Evolutionary conservation across 805 yeast genomes (phyloP).

Genomic region (Myxozyma melibiosi): DNA sequence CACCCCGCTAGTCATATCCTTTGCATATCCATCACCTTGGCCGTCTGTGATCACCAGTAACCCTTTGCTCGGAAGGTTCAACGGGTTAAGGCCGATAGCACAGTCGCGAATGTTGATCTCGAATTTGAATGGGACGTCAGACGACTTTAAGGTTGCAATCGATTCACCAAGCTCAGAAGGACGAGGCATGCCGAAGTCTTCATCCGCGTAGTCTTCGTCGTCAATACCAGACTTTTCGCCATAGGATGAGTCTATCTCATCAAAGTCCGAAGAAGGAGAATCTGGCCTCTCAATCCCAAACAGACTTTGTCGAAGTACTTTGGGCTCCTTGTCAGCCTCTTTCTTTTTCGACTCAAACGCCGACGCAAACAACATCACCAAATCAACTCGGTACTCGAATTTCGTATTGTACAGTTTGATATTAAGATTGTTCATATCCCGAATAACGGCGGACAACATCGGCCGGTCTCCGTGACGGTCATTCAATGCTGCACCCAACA

Average conservation of each 20-base stretch:
- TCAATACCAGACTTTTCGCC: conserved; percentile 25
- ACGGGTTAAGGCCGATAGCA: conserved; percentile 65
- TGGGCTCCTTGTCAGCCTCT: neutral
- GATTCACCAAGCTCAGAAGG: conserved; percentile 31
- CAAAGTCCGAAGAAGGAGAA: conserved; percentile 25
- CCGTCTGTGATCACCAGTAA: conserved; percentile 57
- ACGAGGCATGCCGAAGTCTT: conserved; percentile 13
- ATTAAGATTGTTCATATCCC: conserved; percentile 45
- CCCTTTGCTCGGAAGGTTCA: conserved; percentile 57
- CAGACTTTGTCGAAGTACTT: neutral
- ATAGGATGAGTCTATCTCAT: conserved; percentile 17
- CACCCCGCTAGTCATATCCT: conserved; percentile 39
- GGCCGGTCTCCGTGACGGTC: conserved; percentile 42
- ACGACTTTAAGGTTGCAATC: conserved; percentile 18
- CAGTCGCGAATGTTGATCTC: conserved; percentile 51
- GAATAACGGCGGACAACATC: conserved; percentile 46
- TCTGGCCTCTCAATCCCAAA: conserved; percentile 14
- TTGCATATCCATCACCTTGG: conserved; percentile 51
- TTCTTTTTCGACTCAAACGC: conserved; percentile 2
- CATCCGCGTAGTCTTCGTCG: conserved; percentile 25
- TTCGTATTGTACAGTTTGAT: conserved; percentile 52
- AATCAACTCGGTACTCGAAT: conserved; percentile 61
- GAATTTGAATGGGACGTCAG: conserved; percentile 22
- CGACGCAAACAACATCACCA: conserved; percentile 52
- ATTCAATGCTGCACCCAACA: conserved; percentile 19